Percentiles rank a stretch among this genome's conserved stretches.
Evolutionary conservation across 352 stramenopile species (phyloP).

Genomic region (Globisporangium canariense): DNA sequence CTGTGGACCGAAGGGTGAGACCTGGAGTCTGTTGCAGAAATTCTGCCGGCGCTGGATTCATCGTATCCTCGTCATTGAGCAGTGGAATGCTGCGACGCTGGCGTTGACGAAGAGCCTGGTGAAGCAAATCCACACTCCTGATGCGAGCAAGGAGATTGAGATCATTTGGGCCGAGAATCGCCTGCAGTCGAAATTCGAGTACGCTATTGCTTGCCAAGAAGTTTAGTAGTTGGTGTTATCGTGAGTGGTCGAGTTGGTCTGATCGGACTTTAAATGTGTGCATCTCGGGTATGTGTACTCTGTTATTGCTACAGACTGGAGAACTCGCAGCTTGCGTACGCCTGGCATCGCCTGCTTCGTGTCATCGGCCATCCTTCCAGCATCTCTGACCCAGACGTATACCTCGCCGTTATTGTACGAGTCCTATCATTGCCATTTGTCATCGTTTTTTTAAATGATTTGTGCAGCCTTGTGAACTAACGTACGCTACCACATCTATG

Average conservation of each 20-base stretch:
- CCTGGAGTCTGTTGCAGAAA: slow-evolving; percentile 81
- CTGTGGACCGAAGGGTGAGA: slow-evolving; percentile 67
- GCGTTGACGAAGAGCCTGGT: slow-evolving; percentile 76
- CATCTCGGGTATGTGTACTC: slow-evolving; percentile 11
- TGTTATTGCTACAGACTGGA: slow-evolving; percentile 34
- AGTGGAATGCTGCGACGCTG: slow-evolving; percentile 78
- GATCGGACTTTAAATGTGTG: too few relatives aligned
- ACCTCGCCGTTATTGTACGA: slow-evolving; percentile 69
- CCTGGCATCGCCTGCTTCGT: slow-evolving; percentile 80
- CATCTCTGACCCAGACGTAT: slow-evolving; percentile 82
- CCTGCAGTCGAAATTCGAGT: slow-evolving; percentile 66
- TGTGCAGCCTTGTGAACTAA: neutral
- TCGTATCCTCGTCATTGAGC: slow-evolving; percentile 80
- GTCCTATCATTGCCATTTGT: neutral
- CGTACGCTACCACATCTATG: neutral
- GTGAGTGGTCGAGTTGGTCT: neutral
- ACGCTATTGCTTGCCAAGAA: neutral
- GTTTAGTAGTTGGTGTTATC: too few relatives aligned
- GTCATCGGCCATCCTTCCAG: slow-evolving; percentile 81
- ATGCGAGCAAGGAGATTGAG: slow-evolving; percentile 59
- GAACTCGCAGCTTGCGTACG: slow-evolving; percentile 69
- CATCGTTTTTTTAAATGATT: neutral
- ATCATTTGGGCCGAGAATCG: slow-evolving; percentile 73
- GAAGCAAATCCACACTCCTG: slow-evolving; percentile 53
- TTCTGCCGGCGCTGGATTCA: slow-evolving; percentile 87